phyloP scores from a whole-genome alignment of 768 basidiomycete genomes.

The Tulasnella sp. region DNA sequence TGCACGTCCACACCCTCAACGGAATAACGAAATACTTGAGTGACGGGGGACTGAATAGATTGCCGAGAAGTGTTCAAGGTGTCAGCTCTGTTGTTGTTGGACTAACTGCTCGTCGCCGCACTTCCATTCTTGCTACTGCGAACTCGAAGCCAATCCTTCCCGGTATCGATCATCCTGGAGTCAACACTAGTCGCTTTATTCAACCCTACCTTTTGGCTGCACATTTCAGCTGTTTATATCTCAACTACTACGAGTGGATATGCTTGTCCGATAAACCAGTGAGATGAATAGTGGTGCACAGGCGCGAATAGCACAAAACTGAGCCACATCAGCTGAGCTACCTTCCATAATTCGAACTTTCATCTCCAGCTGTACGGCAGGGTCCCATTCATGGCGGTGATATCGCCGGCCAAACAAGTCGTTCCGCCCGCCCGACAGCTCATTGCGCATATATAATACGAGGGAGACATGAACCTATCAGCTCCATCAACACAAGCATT shows the following conservation, averaged over 20 bases:
- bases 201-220: too few species aligned
- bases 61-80: accelerated
- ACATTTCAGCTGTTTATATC: too few species aligned
- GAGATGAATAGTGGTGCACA: background rate
- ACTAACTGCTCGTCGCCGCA: too few species aligned
- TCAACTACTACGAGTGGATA: too few species aligned
- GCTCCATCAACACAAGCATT: background rate
- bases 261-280: too few species aligned
- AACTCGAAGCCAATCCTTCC: too few species aligned
- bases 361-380: background rate
- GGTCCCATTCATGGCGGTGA: background rate
- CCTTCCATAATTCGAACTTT: background rate
- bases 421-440: background rate
- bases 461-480: background rate
- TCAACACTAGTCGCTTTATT: too few species aligned
- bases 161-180: too few species aligned
- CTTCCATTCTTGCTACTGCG: too few species aligned
- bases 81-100: too few species aligned
- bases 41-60: background rate
- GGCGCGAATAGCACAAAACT: background rate
- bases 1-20: background rate
- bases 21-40: too few species aligned
- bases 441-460: background rate
- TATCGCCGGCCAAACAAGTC: background rate
- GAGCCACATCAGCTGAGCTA: background rate